phyloP scores from a whole-genome alignment of 768 basidiomycete species.

The Phanerochaete carnosa region DNA sequence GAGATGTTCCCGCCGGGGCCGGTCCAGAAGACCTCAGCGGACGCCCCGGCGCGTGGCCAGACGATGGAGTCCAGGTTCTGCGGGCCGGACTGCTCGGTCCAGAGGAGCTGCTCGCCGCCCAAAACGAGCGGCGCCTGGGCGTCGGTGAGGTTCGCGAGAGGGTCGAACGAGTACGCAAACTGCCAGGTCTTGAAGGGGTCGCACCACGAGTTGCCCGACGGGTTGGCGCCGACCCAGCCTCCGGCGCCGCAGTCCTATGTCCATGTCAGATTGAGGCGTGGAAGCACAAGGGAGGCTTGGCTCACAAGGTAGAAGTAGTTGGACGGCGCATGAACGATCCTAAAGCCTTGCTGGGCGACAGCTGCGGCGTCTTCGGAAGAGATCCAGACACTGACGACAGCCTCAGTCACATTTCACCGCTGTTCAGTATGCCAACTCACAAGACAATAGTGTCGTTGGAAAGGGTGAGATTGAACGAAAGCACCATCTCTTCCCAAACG shows the following conservation, averaged over 20 bases:
- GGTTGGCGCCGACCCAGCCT: slow-evolving; percentile 58
- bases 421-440: too few species aligned
- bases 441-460: slow-evolving; percentile 47
- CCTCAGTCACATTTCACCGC: too few species aligned
- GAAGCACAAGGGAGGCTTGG: background rate
- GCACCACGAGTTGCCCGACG: slow-evolving; percentile 62
- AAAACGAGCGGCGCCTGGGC: slow-evolving; percentile 54
- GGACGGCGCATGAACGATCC: slow-evolving; percentile 64
- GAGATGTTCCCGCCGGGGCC: slow-evolving; percentile 35
- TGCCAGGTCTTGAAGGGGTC: slow-evolving; percentile 83
- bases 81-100: slow-evolving; percentile 73
- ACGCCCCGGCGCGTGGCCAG: slow-evolving; percentile 72
- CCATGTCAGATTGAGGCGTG: background rate
- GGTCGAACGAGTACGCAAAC: slow-evolving; percentile 71
- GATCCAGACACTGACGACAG: slow-evolving; percentile 59
- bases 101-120: slow-evolving; percentile 70
- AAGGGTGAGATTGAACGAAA: slow-evolving; percentile 33
- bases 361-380: slow-evolving; percentile 55
- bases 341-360: slow-evolving; percentile 58
- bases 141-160: slow-evolving; percentile 49
- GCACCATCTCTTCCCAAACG: slow-evolving; percentile 41
- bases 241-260: slow-evolving; percentile 66
- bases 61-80: slow-evolving; percentile 63
- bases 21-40: slow-evolving; percentile 78
- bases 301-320: slow-evolving; percentile 75